Conservation (phyloP, 2,329 filamentous ascomycete species). For the Cladosporium sp. region DNA sequence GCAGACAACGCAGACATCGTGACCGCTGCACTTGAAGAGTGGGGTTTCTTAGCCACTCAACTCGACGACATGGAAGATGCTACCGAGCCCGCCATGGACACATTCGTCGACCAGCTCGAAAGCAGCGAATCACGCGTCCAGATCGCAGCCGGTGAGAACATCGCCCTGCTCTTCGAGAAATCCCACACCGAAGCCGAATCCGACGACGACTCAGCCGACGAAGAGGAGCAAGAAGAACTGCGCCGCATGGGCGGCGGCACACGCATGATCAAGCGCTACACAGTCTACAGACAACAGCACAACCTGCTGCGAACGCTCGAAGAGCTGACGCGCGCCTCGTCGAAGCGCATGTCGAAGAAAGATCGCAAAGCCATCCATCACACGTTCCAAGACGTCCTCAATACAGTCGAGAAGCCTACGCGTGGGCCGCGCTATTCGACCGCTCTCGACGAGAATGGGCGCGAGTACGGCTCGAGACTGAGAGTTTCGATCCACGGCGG, state of each 20-base stretch:
- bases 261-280: constrained; percentile 59
- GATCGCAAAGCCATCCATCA: constrained; percentile 63
- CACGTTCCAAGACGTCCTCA: constrained; percentile 62
- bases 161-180: constrained; percentile 78
- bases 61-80: constrained; percentile 69
- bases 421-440: constrained; percentile 64
- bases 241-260: constrained; percentile 32
- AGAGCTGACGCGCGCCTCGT: constrained; percentile 56
- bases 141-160: constrained; percentile 71
- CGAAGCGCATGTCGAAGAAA: constrained; percentile 60
- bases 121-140: constrained; percentile 69
- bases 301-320: constrained; percentile 58
- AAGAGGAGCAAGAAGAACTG: constrained; percentile 45
- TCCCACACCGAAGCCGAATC: constrained; percentile 57
- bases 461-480: constrained; percentile 59
- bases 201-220: constrained; percentile 43
- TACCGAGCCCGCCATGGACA: constrained; percentile 69
- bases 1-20: constrained; percentile 68
- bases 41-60: constrained; percentile 75
- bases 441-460: constrained; percentile 58
- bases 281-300: constrained; percentile 60
- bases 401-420: constrained; percentile 62
- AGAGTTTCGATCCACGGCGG: constrained; percentile 56
- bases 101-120: constrained; percentile 80
- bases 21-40: constrained; percentile 68